These are phyloP conservation scores for Crassisporium funariophilum DNA, from an alignment of 768 basidiomycete genomes.

Conservation along the genomic window DNA sequence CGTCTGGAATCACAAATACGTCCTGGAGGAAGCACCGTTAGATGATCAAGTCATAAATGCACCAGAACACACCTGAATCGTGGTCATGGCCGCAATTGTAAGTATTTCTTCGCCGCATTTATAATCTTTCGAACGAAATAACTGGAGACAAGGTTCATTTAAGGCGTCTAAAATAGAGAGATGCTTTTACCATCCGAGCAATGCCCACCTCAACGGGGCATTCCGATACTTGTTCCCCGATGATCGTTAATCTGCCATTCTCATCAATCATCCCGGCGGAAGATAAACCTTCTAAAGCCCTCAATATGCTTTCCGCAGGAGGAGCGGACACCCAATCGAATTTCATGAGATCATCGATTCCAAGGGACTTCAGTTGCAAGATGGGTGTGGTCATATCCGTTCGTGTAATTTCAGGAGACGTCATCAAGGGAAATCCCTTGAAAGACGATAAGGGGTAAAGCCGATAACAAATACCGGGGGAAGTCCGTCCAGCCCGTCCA, in stretches of 20 bases:
- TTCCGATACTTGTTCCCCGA: conserved; percentile 89
- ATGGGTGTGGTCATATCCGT: conserved; percentile 91
- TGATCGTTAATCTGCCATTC: conserved; percentile 71
- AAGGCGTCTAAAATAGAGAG: background rate
- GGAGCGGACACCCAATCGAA: conserved; percentile 95
- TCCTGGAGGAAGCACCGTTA: conserved; percentile 51
- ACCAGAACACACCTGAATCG: conserved; percentile 66
- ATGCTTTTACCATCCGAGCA: conserved; percentile 81
- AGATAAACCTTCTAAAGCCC: conserved; percentile 83
- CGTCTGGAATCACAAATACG: conserved; percentile 87
- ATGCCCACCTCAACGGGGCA: conserved; percentile 91
- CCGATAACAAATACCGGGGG: conserved; percentile 90
- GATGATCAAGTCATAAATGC: background rate
- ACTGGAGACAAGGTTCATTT: conserved; percentile 41
- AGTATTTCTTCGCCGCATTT: conserved; percentile 94
- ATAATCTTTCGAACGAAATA: conserved; percentile 84
- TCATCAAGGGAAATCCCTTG: conserved; percentile 61
- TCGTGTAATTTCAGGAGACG: conserved; percentile 88
- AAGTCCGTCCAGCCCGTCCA: conserved; percentile 93
- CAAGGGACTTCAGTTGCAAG: conserved; percentile 91
- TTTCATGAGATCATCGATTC: conserved; percentile 93
- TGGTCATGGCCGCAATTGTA: conserved; percentile 94
- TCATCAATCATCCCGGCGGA: conserved; percentile 83
- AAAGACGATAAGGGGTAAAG: conserved; percentile 75
- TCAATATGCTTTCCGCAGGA: conserved; percentile 79